Evolutionary conservation across 2,329 filamentous ascomycete genomes (phyloP).

Genomic region (Penicillium sp.): DNA sequence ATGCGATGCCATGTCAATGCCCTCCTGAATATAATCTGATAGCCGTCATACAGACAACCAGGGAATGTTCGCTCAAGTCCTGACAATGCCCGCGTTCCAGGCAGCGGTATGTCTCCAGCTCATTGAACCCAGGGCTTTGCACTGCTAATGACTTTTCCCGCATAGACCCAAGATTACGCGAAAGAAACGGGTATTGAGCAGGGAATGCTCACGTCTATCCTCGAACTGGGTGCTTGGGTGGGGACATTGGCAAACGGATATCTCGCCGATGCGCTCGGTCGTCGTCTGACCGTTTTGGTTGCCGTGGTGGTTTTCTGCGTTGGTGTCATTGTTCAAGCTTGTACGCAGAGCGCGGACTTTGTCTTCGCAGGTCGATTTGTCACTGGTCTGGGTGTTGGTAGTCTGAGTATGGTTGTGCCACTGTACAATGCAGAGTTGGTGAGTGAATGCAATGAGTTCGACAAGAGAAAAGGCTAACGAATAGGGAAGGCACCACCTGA

Average conservation of each 20-base stretch:
- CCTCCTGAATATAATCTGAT: neutral
- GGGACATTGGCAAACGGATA: constrained; percentile 33
- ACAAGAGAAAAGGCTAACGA: neutral
- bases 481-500: constrained; percentile 31
- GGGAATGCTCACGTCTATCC: constrained; percentile 34
- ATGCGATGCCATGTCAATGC: neutral
- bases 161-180: constrained; percentile 24
- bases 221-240: constrained; percentile 35
- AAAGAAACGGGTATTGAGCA: constrained; percentile 21
- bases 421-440: constrained; percentile 34
- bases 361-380: constrained; percentile 37
- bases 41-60: constrained; percentile 49
- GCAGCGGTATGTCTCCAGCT: constrained; percentile 36
- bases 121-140: neutral
- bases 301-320: constrained; percentile 31
- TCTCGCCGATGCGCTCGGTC: constrained; percentile 31
- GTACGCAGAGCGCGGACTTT: constrained; percentile 23
- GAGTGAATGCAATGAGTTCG: neutral
- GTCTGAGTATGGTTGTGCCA: constrained; percentile 36
- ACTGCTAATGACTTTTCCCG: neutral
- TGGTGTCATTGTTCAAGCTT: constrained; percentile 34
- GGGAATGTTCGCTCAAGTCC: constrained; percentile 65
- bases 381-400: constrained; percentile 38
- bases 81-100: constrained; percentile 44
- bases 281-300: constrained; percentile 28